phyloP scores from a whole-genome alignment of 768 basidiomycete species.

The Antrodiella citrinella region DNA sequence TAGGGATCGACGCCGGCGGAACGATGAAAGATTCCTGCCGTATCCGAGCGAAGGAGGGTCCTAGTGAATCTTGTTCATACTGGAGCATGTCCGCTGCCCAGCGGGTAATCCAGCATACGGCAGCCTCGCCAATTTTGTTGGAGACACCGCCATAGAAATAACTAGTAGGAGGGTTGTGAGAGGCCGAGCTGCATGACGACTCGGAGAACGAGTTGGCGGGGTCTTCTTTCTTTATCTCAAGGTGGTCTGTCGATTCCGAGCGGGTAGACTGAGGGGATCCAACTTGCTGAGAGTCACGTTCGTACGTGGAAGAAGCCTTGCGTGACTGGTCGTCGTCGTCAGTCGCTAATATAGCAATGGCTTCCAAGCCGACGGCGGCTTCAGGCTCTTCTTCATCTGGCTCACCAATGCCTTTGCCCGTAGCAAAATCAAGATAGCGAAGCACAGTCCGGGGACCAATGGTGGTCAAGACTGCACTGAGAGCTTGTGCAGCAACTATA shows the following conservation, averaged over 20 bases:
- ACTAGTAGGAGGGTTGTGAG: constrained; percentile 23
- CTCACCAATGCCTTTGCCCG: constrained; percentile 55
- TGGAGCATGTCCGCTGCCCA: constrained; percentile 80
- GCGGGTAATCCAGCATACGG: constrained; percentile 77
- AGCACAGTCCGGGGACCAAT: constrained; percentile 73
- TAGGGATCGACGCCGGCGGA: constrained; percentile 4
- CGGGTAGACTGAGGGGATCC: background rate
- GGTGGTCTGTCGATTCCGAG: background rate
- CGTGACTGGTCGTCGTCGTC: constrained; percentile 21
- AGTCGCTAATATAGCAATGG: constrained; percentile 44
- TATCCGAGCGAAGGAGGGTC: background rate
- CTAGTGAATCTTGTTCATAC: constrained; percentile 39
- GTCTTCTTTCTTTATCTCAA: constrained; percentile 27
- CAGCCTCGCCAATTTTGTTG: constrained; percentile 87
- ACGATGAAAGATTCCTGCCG: constrained; percentile 2
- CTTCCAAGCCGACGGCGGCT: constrained; percentile 65
- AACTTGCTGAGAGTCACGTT: background rate
- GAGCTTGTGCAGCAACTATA: constrained; percentile 62
- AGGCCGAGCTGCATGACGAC: constrained; percentile 4
- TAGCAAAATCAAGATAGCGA: constrained; percentile 75
- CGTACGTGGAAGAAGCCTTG: background rate
- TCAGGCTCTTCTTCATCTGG: constrained; percentile 36
- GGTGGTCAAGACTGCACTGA: constrained; percentile 62
- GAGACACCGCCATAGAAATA: constrained; percentile 84
- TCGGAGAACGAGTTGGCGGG: constrained; percentile 20